Conservation (phyloP, 2,329 filamentous ascomycete species). For the Diaporthe amygdali region DNA sequence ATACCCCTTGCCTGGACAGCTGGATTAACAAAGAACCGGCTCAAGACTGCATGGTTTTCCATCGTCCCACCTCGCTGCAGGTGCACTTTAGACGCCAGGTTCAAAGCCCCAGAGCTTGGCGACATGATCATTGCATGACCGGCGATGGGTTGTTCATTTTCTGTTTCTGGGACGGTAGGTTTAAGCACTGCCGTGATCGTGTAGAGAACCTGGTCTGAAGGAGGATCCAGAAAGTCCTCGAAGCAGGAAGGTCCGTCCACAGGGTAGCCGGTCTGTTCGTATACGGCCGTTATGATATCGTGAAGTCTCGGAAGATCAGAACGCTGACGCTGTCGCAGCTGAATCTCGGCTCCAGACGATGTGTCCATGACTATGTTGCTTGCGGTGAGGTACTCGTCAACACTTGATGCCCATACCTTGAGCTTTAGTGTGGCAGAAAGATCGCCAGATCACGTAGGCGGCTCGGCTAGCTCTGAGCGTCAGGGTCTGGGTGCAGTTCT, state of each 20-base stretch:
- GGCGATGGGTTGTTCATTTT: background rate
- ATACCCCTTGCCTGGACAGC: background rate
- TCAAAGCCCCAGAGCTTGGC: background rate
- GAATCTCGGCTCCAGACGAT: background rate
- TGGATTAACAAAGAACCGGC: background rate
- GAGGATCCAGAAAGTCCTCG: background rate
- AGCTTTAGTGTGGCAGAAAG: background rate
- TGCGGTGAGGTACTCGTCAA: background rate
- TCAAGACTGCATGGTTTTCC: background rate
- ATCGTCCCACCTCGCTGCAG: background rate
- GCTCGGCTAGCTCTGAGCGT: too few relatives aligned
- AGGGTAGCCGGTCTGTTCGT: background rate
- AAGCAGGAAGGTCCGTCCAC: background rate
- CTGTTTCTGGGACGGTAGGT: background rate
- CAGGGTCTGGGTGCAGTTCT: too few relatives aligned
- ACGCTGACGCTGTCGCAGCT: background rate
- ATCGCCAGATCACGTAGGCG: background rate
- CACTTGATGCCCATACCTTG: background rate
- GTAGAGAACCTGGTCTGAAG: background rate
- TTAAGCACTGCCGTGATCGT: background rate
- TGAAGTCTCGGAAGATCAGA: background rate
- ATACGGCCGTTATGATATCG: background rate
- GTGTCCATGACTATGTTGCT: background rate
- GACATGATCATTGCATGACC: constrained; percentile 2
- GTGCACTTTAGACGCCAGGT: background rate